Evolutionary conservation across 768 basidiomycete genomes (phyloP), one percentile per base, ranked within the genome.

Genomic region (Lyophyllum atratum): DNA sequence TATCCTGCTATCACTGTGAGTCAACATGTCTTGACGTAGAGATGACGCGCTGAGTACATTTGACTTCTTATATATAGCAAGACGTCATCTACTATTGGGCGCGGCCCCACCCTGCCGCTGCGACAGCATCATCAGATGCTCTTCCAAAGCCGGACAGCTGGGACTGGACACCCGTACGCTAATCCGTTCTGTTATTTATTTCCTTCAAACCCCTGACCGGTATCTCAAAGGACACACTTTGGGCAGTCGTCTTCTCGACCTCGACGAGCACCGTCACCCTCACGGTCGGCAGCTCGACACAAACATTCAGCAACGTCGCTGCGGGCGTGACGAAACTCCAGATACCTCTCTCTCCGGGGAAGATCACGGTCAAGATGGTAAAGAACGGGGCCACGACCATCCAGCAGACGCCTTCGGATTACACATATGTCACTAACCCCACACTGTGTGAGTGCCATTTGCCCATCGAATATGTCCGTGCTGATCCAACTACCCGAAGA

Each of bases 271-370:
- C 74, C 14, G 83, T 90, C 48, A 80, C 77, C 14, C 74, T 90
- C 45, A 74, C 74, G 22, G 69, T 71, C 37, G 79, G 80, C 15
- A 63, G 71, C 59, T 74, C 76, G 7, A 69, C 72, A 37, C 65
- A 71, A 50, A 75, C 74, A 7, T 76, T 75, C 70, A 50, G 61
- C 62, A 68, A 78, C 75, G 74, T 79, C 55, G 37, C 69, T 56
- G 62, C 74, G 9, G 89, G 89, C 56, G 78, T 87, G 34, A 81
- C 78, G 64, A 86, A 86, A 69, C 81, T 92, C 47, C 80, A 82
- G 62, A 70, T 86, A 28, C 75, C 81, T 15, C 74, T 87, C 44
- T 67, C 81, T 0, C 68, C 81, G n/a, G 87, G 82, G 2, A 75
- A 76, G 63, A 83, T 86, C 70, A 77, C 76, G 26, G 86, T 85